These are phyloP conservation scores for Lichtheimia corymbifera DNA, from an alignment of 371 early-diverging fungal species.

Conservation along the genomic window DNA sequence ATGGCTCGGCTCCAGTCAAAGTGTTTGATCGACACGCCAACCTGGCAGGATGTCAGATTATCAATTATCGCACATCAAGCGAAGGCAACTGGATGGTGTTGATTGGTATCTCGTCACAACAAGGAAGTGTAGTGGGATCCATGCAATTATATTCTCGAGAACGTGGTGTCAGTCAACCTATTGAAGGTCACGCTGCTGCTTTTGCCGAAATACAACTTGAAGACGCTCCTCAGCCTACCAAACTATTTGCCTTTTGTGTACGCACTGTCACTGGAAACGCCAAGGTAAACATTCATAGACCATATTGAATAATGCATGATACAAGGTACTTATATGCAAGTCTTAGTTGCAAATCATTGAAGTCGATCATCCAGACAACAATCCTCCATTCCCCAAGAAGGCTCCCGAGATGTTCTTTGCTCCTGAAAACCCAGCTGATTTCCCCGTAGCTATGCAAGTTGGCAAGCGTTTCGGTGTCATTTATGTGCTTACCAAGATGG, in stretches of 20 bases:
- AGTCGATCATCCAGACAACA: conserved; percentile 92
- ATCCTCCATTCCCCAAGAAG: conserved; percentile 88
- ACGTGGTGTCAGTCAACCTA: conserved; percentile 89
- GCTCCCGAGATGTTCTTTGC: conserved; percentile 95
- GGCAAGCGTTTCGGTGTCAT: conserved; percentile 89
- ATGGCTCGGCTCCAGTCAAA: conserved; percentile 82
- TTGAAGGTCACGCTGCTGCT: conserved; percentile 96
- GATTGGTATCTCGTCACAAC: conserved; percentile 90
- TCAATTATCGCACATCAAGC: conserved; percentile 89
- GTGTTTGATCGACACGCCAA: conserved; percentile 91
- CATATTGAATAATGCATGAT: neutral
- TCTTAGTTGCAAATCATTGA: conserved; percentile 92
- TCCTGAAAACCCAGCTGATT: conserved; percentile 90
- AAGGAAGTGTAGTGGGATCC: conserved; percentile 89
- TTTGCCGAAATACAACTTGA: conserved; percentile 91
- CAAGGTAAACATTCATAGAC: conserved; percentile 58
- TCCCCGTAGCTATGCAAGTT: conserved; percentile 97
- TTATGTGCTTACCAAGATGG: conserved; percentile 95
- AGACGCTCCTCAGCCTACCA: conserved; percentile 74
- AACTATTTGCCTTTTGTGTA: conserved; percentile 92
- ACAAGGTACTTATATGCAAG: neutral
- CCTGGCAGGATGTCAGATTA: conserved; percentile 88
- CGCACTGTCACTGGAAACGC: conserved; percentile 75
- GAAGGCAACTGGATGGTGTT: conserved; percentile 94
- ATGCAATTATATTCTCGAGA: conserved; percentile 96